phyloP scores from a whole-genome alignment of 306 rosid species.

The Medicago arabica region DNA sequence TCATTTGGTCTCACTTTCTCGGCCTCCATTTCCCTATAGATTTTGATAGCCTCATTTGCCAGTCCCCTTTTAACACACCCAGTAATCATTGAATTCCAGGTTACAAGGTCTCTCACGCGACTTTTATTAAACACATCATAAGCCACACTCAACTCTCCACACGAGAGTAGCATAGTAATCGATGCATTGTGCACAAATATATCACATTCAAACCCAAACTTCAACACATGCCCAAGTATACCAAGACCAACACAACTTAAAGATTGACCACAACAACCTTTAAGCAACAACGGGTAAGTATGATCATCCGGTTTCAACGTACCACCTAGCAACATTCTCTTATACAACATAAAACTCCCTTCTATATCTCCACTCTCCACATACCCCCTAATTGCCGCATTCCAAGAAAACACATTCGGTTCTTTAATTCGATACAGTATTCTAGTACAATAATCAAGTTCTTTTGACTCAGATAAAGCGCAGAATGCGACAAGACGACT shows the following conservation, averaged over 20 bases:
- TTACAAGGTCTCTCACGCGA: slow-evolving; percentile 74
- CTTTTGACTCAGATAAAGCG: slow-evolving; percentile 63
- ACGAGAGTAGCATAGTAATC: slow-evolving; percentile 65
- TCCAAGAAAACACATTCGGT: slow-evolving; percentile 77
- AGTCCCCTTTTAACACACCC: slow-evolving; percentile 74
- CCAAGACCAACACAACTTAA: slow-evolving; percentile 50
- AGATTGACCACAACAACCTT: slow-evolving; percentile 63
- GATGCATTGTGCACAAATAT: slow-evolving; percentile 70
- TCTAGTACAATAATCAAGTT: slow-evolving; percentile 59
- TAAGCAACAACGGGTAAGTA: slow-evolving; percentile 71
- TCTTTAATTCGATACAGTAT: slow-evolving; percentile 46
- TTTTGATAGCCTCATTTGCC: slow-evolving; percentile 56
- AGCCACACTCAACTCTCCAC: slow-evolving; percentile 57
- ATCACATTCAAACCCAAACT: slow-evolving; percentile 66
- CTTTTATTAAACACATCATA: slow-evolving; percentile 66
- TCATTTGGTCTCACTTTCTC: slow-evolving; percentile 69
- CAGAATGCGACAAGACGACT: slow-evolving; percentile 82
- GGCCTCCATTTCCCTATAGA: slow-evolving; percentile 62
- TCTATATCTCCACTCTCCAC: slow-evolving; percentile 56
- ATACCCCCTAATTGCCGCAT: slow-evolving; percentile 68
- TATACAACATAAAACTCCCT: slow-evolving; percentile 61
- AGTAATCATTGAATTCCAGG: slow-evolving; percentile 84
- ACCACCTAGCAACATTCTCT: slow-evolving; percentile 56
- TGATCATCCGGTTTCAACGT: slow-evolving; percentile 65
- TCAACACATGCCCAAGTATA: slow-evolving; percentile 68